Conservation (phyloP, 225 moss, liverwort and hornwort genomes). For the Pseudisothecium myosuroides region DNA sequence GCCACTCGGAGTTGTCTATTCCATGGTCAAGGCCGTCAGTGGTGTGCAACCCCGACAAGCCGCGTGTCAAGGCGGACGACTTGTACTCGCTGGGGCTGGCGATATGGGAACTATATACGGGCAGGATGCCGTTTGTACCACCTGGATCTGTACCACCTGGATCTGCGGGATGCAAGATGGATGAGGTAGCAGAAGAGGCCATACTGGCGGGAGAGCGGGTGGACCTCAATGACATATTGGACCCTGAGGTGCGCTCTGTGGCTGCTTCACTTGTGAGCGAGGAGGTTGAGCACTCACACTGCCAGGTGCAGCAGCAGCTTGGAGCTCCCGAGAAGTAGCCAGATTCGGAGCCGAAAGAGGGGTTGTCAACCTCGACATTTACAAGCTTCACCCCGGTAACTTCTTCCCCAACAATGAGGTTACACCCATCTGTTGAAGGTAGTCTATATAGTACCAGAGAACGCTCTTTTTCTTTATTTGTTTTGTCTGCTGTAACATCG, state of each 20-base stretch:
- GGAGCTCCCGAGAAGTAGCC: not conserved
- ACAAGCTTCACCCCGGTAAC: not conserved
- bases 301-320: not conserved
- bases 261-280: conserved; percentile 3
- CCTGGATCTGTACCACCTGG: too few species aligned
- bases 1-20: conserved; percentile 9
- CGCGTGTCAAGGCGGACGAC: not conserved
- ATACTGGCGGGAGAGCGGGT: not conserved
- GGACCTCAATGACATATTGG: not conserved
- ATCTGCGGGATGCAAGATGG: not conserved
- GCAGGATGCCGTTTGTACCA: not conserved
- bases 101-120: not conserved
- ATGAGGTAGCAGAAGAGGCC: not conserved
- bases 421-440: not conserved
- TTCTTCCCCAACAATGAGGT: not conserved
- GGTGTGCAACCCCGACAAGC: not conserved
- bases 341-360: not conserved
- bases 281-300: not conserved
- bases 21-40: not conserved
- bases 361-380: not conserved
- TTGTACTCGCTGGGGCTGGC: conserved; percentile 4
- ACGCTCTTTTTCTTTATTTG: not conserved
- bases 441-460: not conserved
- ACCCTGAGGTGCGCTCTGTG: not conserved
- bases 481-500: too few species aligned